Evolutionary conservation across 2,329 filamentous ascomycete species (phyloP).

Genomic region (Chaetomium sp.): DNA sequence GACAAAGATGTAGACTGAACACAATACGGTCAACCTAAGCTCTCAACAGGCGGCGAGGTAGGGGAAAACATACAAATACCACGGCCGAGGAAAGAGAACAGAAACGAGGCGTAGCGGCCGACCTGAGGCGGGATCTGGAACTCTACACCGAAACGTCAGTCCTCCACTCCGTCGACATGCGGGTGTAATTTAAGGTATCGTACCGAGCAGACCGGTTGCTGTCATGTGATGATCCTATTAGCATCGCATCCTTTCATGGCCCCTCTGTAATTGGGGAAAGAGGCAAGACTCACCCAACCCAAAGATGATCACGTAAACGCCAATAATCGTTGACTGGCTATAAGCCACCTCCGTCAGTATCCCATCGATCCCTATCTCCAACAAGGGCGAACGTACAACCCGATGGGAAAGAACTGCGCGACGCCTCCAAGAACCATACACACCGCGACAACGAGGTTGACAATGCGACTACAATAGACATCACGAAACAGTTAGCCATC

Average conservation of each 20-base stretch:
- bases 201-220: slow-evolving; percentile 70
- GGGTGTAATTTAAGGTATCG: slow-evolving; percentile 10
- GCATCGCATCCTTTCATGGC: not conserved
- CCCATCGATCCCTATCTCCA: not conserved
- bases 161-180: slow-evolving; percentile 9
- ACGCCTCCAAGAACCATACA: slow-evolving; percentile 87
- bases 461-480: slow-evolving; percentile 70
- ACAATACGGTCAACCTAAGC: slow-evolving; percentile 4
- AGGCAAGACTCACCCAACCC: slow-evolving; percentile 66
- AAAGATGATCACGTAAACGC: slow-evolving; percentile 87
- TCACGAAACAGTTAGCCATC: slow-evolving; percentile 40
- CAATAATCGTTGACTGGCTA: slow-evolving; percentile 57
- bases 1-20: slow-evolving; percentile 90
- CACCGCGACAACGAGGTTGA: slow-evolving; percentile 86
- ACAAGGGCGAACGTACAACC: slow-evolving; percentile 54
- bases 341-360: slow-evolving; percentile 2
- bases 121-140: slow-evolving; percentile 95
- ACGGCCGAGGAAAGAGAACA: slow-evolving; percentile 96
- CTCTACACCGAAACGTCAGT: slow-evolving; percentile 53
- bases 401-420: slow-evolving; percentile 65
- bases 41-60: not conserved
- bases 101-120: slow-evolving; percentile 91
- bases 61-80: slow-evolving; percentile 75
- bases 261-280: not conserved
- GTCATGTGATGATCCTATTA: slow-evolving; percentile 6